These are phyloP conservation scores for Fusarium musae DNA, from an alignment of 2,329 filamentous ascomycete genomes.

Conservation along the genomic window DNA sequence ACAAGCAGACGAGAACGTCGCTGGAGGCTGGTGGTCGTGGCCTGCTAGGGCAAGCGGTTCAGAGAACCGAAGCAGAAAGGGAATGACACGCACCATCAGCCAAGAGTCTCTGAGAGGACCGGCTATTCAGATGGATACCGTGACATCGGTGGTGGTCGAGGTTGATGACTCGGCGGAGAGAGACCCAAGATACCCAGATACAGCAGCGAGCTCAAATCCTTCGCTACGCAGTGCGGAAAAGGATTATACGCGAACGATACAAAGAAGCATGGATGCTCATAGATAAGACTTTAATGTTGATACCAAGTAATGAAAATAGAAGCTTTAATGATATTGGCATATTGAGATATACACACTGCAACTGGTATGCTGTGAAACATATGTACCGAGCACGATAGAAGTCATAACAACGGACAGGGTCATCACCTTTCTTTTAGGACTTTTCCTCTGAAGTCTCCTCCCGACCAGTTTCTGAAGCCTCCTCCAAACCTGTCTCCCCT, in stretches of 20 bases:
- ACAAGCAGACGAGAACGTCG: slow-evolving; percentile 13
- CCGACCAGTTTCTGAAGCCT: not conserved
- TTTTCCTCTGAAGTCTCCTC: not conserved
- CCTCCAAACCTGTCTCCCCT: too few relatives aligned
- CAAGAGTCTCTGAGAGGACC: slow-evolving; percentile 50
- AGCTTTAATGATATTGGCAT: not conserved
- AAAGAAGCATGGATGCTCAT: slow-evolving; percentile 13
- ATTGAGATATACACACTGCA: not conserved
- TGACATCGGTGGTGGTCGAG: slow-evolving; percentile 57
- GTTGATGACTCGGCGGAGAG: slow-evolving; percentile 44
- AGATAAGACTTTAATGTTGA: not conserved
- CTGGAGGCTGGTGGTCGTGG: slow-evolving; percentile 47
- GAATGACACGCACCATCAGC: slow-evolving; percentile 42
- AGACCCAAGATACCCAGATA: slow-evolving; percentile 41
- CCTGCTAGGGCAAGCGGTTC: slow-evolving; percentile 12
- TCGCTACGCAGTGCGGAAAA: slow-evolving; percentile 46
- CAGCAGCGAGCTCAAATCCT: slow-evolving; percentile 37
- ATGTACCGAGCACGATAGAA: not conserved
- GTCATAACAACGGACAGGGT: not conserved
- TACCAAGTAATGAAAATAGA: not conserved
- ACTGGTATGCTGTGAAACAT: not conserved
- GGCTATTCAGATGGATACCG: slow-evolving; percentile 57
- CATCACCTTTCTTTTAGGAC: rapidly evolving
- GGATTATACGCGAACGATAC: slow-evolving; percentile 24
- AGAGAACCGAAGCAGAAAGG: slow-evolving; percentile 17